These are phyloP conservation scores for Saturnispora saitoi DNA, from an alignment of 805 yeast genomes.

Conservation along the genomic window DNA sequence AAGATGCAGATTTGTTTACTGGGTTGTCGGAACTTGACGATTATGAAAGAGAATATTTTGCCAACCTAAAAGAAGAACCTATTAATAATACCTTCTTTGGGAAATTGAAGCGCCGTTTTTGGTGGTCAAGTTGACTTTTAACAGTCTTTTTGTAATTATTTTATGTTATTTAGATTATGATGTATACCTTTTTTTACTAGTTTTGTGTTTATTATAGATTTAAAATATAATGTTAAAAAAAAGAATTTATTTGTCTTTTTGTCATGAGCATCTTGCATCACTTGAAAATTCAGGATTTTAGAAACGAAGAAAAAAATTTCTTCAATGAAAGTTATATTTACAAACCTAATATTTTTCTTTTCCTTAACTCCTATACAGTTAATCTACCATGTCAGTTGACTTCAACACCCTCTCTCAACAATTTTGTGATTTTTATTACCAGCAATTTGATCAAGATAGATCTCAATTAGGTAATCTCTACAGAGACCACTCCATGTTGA, in stretches of 20 bases:
- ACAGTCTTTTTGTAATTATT: background rate
- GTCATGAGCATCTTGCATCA: background rate
- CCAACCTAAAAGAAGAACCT: slow-evolving; percentile 1
- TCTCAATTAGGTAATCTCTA: slow-evolving; percentile 45
- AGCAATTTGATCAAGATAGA: slow-evolving; percentile 90
- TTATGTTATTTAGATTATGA: background rate
- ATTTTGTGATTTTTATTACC: slow-evolving; percentile 91
- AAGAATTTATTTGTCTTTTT: background rate
- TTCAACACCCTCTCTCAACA: slow-evolving; percentile 42
- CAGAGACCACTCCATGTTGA: slow-evolving; percentile 95
- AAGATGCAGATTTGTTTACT: slow-evolving; percentile 37
- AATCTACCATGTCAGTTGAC: slow-evolving; percentile 26
- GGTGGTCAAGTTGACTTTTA: slow-evolving; percentile 5
- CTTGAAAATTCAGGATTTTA: no score
- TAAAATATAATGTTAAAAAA: background rate
- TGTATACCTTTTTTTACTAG: background rate
- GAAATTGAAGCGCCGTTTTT: background rate
- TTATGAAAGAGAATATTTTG: slow-evolving; percentile 33
- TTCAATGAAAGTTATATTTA: background rate
- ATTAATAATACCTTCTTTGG: slow-evolving; percentile 1
- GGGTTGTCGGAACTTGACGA: slow-evolving; percentile 42
- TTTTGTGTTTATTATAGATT: background rate
- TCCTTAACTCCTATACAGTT: background rate
- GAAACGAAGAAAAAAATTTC: background rate
- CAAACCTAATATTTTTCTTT: no score